Evolutionary conservation across 2,329 filamentous ascomycete species (phyloP), one percentile per base, ranked within the genome.

Genomic region (Sarocladium kiliense): DNA sequence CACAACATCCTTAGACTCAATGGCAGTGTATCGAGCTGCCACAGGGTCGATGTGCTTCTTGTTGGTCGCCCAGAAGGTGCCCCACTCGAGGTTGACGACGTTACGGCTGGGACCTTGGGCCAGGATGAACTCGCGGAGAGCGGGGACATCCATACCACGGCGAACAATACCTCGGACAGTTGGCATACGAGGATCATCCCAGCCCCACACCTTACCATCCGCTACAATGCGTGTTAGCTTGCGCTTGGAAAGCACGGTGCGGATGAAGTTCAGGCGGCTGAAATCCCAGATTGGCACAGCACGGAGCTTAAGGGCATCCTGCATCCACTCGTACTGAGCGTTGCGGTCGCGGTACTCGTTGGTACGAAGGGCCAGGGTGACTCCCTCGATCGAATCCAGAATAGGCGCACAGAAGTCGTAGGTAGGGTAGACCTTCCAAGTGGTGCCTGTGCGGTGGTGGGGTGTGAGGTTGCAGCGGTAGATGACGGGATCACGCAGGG

Each of bases 401-500:
- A 93, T 84, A 16, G 89, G 89, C 71, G 88, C 91, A 60, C 88
- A 89, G 67, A 93, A 90, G 69, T 94, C 89, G 76, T 94, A 94
- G 0, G 93, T 95, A 0, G 94, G 94, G 68, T 96, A 97, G 59
- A 97, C 96, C 70, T 85, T 87, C 91, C 92, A 97, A 66, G 87
- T 85, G 60, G 82, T 77, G 27, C 89, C 90, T 0, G 89, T 94
- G 62, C 89, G 85, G 75, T 94, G 89, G 70, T 94, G 88, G 19
- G 77, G 63, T 23, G 63, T 77, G 58, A 77, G 65, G 68, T 96
- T 96, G 82, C 91, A 97, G 62, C 94, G 87, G 79, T 97, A 57
- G 71, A 99, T 95, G 71, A 97, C 92, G 12, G 94, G 94, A 71
- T 99, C 94, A 61, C 94, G 84, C 82, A 97, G 86, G 54, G 94